Conservation (phyloP, 257 asterid species). For the Vinca minor region DNA sequence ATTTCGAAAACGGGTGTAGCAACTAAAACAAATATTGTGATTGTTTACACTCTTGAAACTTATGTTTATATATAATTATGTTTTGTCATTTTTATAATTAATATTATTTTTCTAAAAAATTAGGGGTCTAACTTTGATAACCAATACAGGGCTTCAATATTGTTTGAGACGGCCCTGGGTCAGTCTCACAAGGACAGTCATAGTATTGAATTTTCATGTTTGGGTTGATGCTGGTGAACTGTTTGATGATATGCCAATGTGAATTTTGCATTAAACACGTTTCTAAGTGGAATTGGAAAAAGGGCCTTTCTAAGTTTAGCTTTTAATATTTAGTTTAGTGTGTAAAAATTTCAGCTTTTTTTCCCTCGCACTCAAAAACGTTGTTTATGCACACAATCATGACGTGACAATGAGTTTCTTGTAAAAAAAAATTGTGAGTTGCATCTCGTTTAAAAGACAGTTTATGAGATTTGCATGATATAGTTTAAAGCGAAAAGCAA, state of each 20-base stretch:
- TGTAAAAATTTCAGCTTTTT: neutral
- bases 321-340: neutral
- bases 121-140: too few relatives aligned
- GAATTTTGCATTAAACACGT: neutral
- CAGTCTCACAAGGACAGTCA: too few relatives aligned
- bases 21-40: too few relatives aligned
- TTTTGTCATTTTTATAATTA: too few relatives aligned
- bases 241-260: neutral
- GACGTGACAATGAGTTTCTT: slow-evolving; percentile 1
- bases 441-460: neutral
- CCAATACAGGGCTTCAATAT: too few relatives aligned
- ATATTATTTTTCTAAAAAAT: too few relatives aligned
- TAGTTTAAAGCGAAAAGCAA: neutral
- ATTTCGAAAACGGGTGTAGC: too few relatives aligned
- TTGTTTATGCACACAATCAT: neutral
- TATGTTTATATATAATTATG: too few relatives aligned
- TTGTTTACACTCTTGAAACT: too few relatives aligned
- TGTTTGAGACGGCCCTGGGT: too few relatives aligned
- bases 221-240: too few relatives aligned
- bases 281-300: neutral
- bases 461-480: neutral
- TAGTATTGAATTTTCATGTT: too few relatives aligned
- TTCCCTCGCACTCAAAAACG: neutral
- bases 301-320: neutral
- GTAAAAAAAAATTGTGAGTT: neutral